phyloP scores from a whole-genome alignment of 2,329 filamentous ascomycete genomes.

The Aureobasidium sp. region DNA sequence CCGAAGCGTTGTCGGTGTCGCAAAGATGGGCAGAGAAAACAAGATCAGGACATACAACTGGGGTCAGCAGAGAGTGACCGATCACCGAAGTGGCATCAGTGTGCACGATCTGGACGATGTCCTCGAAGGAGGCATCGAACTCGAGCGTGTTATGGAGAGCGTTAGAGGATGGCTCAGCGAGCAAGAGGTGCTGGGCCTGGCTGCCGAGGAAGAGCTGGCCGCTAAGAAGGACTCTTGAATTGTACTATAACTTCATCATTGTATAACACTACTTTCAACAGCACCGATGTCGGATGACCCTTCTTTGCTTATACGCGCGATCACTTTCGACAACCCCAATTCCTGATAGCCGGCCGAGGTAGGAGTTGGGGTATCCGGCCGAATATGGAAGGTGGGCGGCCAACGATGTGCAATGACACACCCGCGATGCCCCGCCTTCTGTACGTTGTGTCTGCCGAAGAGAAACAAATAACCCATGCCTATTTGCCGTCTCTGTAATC shows the following conservation, averaged over 20 bases:
- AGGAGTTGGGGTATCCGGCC: background rate
- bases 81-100: conserved; percentile 74
- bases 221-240: conserved; percentile 6
- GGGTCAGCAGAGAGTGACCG: conserved; percentile 71
- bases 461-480: background rate
- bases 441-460: background rate
- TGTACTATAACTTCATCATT: background rate
- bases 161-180: conserved; percentile 68
- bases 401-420: background rate
- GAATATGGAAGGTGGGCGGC: conserved; percentile 12
- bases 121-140: conserved; percentile 62
- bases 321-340: background rate
- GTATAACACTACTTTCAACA: background rate
- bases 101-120: conserved; percentile 73
- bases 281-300: background rate
- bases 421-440: conserved; percentile 1
- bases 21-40: conserved; percentile 76
- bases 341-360: conserved; percentile 6
- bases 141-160: conserved; percentile 70
- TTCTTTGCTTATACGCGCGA: background rate
- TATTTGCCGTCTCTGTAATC: background rate
- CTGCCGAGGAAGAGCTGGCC: conserved; percentile 32
- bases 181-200: conserved; percentile 63
- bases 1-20: conserved; percentile 70
- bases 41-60: conserved; percentile 92